Conservation (phyloP, 257 asterid genomes). For the Lavandula angustifolia region DNA sequence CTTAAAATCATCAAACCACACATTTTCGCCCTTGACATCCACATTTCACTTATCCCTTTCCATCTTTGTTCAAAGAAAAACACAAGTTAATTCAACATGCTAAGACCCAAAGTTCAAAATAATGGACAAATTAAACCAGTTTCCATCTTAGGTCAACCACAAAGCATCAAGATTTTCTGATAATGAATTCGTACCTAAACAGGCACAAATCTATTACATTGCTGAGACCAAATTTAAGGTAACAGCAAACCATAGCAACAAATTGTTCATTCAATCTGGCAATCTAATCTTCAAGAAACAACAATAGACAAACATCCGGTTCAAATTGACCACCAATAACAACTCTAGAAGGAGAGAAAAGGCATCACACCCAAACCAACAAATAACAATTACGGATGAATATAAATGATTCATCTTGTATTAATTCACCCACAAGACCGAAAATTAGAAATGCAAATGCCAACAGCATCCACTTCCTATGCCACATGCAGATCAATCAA, state of each 20-base stretch:
- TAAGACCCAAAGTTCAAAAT: not conserved
- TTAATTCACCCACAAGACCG: conserved; percentile 18
- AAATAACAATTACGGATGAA: conserved; percentile 14
- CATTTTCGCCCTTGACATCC: not conserved
- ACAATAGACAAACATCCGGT: conserved; percentile 13
- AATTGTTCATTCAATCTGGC: conserved; percentile 5
- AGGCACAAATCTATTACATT: conserved; percentile 10
- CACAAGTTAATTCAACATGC: not conserved
- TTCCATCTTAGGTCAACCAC: conserved; percentile 9
- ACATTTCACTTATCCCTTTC: not conserved
- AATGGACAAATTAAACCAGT: not conserved
- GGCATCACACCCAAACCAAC: not conserved
- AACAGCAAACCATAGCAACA: conserved; percentile 13
- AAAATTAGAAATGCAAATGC: conserved; percentile 25
- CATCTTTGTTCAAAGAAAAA: not conserved
- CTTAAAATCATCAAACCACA: not conserved
- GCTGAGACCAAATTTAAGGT: not conserved
- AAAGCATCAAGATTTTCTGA: not conserved
- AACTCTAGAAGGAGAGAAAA: not conserved
- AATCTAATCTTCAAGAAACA: conserved; percentile 14
- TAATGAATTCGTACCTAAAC: not conserved
- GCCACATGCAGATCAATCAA: conserved; percentile 31
- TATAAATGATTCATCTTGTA: not conserved
- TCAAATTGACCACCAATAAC: conserved; percentile 8
- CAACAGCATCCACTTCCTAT: conserved; percentile 8